phyloP scores from a whole-genome alignment of 2,329 filamentous ascomycete genomes.

The Trichoderma sp. region DNA sequence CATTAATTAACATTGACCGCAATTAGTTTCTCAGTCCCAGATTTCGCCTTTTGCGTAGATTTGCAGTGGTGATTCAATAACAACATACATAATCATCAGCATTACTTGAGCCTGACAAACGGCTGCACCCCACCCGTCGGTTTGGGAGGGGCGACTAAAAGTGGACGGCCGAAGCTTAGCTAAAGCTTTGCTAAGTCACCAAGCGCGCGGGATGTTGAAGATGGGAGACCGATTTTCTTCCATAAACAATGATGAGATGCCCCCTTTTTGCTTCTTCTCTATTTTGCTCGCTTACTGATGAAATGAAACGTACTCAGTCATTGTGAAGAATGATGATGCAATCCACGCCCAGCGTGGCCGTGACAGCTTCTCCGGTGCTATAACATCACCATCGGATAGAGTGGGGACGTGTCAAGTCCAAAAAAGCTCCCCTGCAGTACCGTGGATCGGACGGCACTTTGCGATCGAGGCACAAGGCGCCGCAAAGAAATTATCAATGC shows the following conservation, averaged over 20 bases:
- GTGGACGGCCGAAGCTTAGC: slow-evolving; percentile 33
- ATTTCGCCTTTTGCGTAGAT: slow-evolving; percentile 8
- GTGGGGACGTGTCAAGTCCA: not conserved
- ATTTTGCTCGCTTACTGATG: not conserved
- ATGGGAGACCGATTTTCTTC: not conserved
- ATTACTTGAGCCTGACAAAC: slow-evolving; percentile 43
- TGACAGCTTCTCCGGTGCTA: not conserved
- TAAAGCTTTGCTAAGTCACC: slow-evolving; percentile 37
- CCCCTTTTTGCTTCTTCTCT: not conserved
- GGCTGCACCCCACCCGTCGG: slow-evolving; percentile 23
- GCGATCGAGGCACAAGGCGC: not conserved
- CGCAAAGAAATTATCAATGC: not conserved
- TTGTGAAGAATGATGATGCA: not conserved
- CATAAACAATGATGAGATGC: not conserved
- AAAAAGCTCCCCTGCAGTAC: slow-evolving; percentile 4
- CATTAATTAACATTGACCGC: not conserved
- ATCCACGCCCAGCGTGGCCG: not conserved
- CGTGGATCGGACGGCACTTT: not conserved
- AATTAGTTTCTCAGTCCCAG: not conserved
- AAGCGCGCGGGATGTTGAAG: not conserved
- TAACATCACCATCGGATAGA: not conserved
- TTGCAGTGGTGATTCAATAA: not conserved
- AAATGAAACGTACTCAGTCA: not conserved
- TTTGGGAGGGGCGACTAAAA: slow-evolving; percentile 4
- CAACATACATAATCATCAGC: not conserved